These are phyloP conservation scores for Chlorella variabilis DNA, from an alignment of 163 green algal genomes.

Conservation along the genomic window DNA sequence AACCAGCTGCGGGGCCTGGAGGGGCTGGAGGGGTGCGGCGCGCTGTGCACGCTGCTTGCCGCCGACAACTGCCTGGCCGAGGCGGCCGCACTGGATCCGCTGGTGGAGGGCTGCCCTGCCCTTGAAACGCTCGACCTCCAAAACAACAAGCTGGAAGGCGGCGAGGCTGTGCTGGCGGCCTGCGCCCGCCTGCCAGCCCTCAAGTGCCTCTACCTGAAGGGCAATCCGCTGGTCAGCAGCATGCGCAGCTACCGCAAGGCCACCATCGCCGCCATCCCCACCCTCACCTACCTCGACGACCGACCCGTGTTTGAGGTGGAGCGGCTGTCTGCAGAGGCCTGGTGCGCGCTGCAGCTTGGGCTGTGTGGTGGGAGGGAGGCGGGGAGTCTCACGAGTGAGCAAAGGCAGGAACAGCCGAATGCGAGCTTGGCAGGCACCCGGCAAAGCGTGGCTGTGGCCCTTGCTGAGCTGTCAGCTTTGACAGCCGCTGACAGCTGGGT, in stretches of 20 bases:
- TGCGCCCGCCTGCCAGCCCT: slow-evolving; percentile 58
- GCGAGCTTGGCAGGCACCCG: too few relatives aligned
- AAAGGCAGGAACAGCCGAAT: not conserved
- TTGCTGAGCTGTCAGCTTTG: too few relatives aligned
- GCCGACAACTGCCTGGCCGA: slow-evolving; percentile 69
- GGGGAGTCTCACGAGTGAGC: too few relatives aligned
- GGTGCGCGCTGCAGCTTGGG: slow-evolving; percentile 48
- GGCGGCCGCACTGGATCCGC: slow-evolving; percentile 54
- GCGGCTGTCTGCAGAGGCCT: slow-evolving; percentile 73
- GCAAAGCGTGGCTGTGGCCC: too few relatives aligned
- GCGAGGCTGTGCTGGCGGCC: slow-evolving; percentile 21
- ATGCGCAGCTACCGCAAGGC: slow-evolving; percentile 82
- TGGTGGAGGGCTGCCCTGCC: slow-evolving; percentile 57
- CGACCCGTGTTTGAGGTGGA: slow-evolving; percentile 84
- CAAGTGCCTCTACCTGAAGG: slow-evolving; percentile 85
- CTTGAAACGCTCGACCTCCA: slow-evolving; percentile 83
- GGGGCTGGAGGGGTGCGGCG: slow-evolving; percentile 43
- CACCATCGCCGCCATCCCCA: slow-evolving; percentile 65
- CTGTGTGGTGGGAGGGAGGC: not conserved
- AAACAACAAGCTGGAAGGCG: slow-evolving; percentile 53
- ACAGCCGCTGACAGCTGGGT: too few relatives aligned
- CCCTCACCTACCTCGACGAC: slow-evolving; percentile 88
- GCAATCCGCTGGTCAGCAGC: slow-evolving; percentile 46
- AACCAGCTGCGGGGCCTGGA: slow-evolving; percentile 72
- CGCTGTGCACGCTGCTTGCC: slow-evolving; percentile 73